Evolutionary conservation across 1,284 basidiomycete genomes (phyloP).

Genomic region (Papiliotrema nemorosa): DNA sequence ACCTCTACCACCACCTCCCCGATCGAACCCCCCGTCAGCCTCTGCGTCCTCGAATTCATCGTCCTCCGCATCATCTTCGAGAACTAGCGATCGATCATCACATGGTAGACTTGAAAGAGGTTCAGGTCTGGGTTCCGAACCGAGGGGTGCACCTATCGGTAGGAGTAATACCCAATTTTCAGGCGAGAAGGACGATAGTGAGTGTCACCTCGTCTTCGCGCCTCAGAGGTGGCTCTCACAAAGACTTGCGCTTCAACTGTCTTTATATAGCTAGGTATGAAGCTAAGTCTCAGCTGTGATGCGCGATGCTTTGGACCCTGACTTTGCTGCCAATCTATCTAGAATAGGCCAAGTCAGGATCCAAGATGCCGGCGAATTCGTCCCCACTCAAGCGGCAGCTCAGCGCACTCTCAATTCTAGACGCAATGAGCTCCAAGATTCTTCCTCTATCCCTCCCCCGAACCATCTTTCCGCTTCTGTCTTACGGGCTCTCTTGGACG

Average conservation of each 20-base stretch:
- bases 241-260: no score
- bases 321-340: conserved; percentile 68
- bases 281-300: conserved; percentile 56
- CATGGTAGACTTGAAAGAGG: conserved; percentile 1
- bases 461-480: conserved; percentile 60
- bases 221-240: background rate
- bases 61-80: background rate
- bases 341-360: conserved; percentile 69
- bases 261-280: no score
- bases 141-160: background rate
- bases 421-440: conserved; percentile 39
- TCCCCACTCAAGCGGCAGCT: conserved; percentile 49
- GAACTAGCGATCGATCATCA: background rate
- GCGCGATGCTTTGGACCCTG: conserved; percentile 67
- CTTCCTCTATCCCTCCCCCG: conserved; percentile 46
- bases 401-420: conserved; percentile 43
- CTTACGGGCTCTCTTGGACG: conserved; percentile 63
- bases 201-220: conserved; percentile 7
- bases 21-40: conserved; percentile 1
- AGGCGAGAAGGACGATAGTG: conserved; percentile 47
- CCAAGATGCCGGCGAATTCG: conserved; percentile 56
- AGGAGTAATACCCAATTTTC: conserved; percentile 24
- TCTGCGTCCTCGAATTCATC: background rate
- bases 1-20: conserved; percentile 41
- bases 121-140: conserved; percentile 1